phyloP scores from a whole-genome alignment of 169 alveolate genomes.

The Plasmodium cynomolgi region DNA sequence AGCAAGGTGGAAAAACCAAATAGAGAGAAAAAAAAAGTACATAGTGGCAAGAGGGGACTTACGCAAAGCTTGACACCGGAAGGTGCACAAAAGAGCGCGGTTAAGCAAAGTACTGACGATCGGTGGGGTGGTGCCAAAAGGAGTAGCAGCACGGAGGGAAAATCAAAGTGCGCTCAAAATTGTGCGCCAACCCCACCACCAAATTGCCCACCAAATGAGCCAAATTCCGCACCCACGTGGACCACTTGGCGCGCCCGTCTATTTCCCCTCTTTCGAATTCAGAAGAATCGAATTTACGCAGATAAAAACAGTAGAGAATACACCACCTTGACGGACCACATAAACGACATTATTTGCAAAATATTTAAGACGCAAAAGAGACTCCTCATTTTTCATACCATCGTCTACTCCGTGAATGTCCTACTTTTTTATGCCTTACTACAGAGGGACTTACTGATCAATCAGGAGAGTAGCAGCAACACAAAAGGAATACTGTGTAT shows the following conservation, averaged over 20 bases:
- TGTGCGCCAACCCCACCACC: neutral
- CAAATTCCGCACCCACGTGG: neutral
- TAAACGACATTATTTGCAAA: constrained; percentile 25
- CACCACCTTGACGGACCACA: constrained; percentile 12
- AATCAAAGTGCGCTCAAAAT: neutral
- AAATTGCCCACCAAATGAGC: neutral
- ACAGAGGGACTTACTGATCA: neutral
- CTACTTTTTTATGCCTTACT: constrained; percentile 18
- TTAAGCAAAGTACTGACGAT: neutral
- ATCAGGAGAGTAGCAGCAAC: neutral
- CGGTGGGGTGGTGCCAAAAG: neutral
- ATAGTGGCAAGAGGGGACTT: neutral
- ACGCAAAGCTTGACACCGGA: neutral
- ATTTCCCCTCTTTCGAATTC: constrained; percentile 6
- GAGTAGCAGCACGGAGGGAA: neutral
- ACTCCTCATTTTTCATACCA: constrained; percentile 14
- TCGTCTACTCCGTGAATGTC: constrained; percentile 29
- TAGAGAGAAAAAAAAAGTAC: neutral
- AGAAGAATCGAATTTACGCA: constrained; percentile 15
- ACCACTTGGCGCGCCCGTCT: neutral
- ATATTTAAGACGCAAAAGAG: constrained; percentile 3
- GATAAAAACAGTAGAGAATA: neutral
- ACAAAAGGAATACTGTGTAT: constrained; percentile 23
- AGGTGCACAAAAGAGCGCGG: neutral
- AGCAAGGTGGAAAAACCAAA: neutral